These are phyloP conservation scores for Ustilago sp. DNA, from an alignment of 1,284 basidiomycete genomes.

Conservation along the genomic window DNA sequence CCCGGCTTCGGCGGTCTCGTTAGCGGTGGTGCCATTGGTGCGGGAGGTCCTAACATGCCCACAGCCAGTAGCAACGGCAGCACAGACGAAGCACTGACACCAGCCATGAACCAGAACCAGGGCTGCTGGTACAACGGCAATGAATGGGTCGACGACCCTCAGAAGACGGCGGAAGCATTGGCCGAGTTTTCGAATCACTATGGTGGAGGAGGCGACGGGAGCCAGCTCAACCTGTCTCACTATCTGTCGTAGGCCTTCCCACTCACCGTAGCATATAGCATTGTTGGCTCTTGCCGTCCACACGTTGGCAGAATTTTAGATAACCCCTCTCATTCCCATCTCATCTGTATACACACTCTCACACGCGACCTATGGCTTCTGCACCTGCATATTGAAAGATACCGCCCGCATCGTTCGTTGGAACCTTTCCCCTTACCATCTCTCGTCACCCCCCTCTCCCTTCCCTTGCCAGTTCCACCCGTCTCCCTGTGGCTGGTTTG, in stretches of 20 bases:
- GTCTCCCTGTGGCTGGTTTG: not conserved
- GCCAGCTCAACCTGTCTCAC: constrained; percentile 41
- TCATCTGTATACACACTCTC: constrained; percentile 3
- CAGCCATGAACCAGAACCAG: constrained; percentile 44
- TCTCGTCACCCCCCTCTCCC: no score
- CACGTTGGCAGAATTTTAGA: not conserved
- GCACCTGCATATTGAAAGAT: constrained; percentile 6
- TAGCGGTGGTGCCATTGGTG: constrained; percentile 11
- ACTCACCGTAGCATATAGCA: not conserved
- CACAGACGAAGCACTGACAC: constrained; percentile 49
- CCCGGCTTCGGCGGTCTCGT: constrained; percentile 12
- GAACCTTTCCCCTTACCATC: not conserved
- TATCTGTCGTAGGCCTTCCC: constrained; percentile 27
- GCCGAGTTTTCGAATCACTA: constrained; percentile 49
- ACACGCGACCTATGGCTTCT: not conserved
- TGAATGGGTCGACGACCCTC: constrained; percentile 54
- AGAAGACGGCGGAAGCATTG: constrained; percentile 50
- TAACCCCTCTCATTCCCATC: not conserved
- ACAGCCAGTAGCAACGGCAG: constrained; percentile 50
- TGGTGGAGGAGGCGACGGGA: constrained; percentile 22
- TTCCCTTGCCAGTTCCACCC: not conserved
- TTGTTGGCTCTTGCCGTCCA: not conserved
- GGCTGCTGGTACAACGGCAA: constrained; percentile 45
- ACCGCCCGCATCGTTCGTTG: not conserved
- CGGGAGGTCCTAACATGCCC: constrained; percentile 12